Base-by-base conservation (phyloP, 1,284 basidiomycete species). In the Fomitiporia mediterranea region DNA sequence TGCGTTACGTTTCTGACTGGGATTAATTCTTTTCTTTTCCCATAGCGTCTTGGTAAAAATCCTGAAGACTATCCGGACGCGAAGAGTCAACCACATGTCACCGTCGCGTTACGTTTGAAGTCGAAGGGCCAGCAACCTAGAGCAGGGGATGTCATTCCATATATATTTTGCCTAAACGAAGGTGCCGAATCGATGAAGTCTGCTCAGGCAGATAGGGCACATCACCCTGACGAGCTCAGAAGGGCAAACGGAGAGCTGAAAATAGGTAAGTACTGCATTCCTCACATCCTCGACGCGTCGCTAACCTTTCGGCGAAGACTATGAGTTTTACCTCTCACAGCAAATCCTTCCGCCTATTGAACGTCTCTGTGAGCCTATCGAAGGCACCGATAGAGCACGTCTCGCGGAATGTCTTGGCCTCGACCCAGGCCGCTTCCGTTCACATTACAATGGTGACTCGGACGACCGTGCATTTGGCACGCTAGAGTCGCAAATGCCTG, bases 21-120 rank as follows among this genome's bases (percentile, higher is more conserved):
- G 9, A 13, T 23, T 17, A 7, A 19, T 15, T 6, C 42, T 55
- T 17, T 55, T 47, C 4, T 2, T 35, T n/a, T 39, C 32, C 39
- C 30, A 19, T 64, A 94, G 91, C 88, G 94, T 59, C 75, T 98
- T 48, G 91, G 94, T 25, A 98, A 96, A 76, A 91, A 93, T 62
- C 94, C 94, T 0, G 89, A 95, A 66, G 95, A 96, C 67, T 99
- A 98, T 66, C 94, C 95, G 0, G 95, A 98, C 67, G 90, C 84
- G 23, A 98, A 98, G 72, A 84, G 80, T 40, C 94, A 96, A 65
- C 96, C 96, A 1, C 97, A 99, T 66, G 97, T 99, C 0, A 94
- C 98, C 65, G 97, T 99, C 11, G 96, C 96, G 0, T 74, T 97
- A 57, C 82, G 92, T 28, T 86, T 97, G 86, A 96, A 95, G 71